These are phyloP conservation scores for Nakaseomyces uthaithaninus DNA, from an alignment of 1,139 yeast genomes.

Conservation along the genomic window DNA sequence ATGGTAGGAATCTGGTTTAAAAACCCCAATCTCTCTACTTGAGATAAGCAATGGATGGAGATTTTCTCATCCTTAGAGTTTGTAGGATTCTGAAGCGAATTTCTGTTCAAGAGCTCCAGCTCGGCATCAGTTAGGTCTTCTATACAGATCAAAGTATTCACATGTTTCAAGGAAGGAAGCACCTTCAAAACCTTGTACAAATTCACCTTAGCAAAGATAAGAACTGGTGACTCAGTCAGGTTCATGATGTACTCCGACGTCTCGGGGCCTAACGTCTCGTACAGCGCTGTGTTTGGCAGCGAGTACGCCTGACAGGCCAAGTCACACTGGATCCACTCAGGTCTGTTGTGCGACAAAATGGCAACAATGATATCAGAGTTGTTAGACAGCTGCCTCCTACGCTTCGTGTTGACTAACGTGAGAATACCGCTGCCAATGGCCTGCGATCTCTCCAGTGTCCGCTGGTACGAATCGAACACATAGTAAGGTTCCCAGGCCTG, in stretches of 20 bases:
- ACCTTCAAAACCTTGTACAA: conserved; percentile 38
- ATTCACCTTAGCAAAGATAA: conserved; percentile 44
- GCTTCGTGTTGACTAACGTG: conserved; percentile 39
- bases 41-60: conserved; percentile 40
- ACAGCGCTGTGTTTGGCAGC: conserved; percentile 51
- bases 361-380: conserved; percentile 43
- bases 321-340: conserved; percentile 57
- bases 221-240: conserved; percentile 48
- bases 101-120: conserved; percentile 26
- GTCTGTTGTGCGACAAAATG: conserved; percentile 46
- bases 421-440: conserved; percentile 60
- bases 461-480: conserved; percentile 41
- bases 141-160: conserved; percentile 44
- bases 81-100: conserved; percentile 15
- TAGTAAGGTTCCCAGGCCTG: conserved; percentile 39
- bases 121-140: conserved; percentile 40
- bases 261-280: conserved; percentile 56
- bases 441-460: conserved; percentile 38
- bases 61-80: conserved; percentile 23
- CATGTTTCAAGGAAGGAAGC: conserved; percentile 32
- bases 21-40: conserved; percentile 49
- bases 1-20: conserved; percentile 39
- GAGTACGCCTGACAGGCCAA: conserved; percentile 47
- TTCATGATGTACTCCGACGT: conserved; percentile 52
- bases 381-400: conserved; percentile 30